Percentiles rank a stretch among this genome's conserved stretches.
These are phyloP conservation scores for Yamadazyma diospyri DNA, from an alignment of 1,139 yeast species.

Conservation along the genomic window DNA sequence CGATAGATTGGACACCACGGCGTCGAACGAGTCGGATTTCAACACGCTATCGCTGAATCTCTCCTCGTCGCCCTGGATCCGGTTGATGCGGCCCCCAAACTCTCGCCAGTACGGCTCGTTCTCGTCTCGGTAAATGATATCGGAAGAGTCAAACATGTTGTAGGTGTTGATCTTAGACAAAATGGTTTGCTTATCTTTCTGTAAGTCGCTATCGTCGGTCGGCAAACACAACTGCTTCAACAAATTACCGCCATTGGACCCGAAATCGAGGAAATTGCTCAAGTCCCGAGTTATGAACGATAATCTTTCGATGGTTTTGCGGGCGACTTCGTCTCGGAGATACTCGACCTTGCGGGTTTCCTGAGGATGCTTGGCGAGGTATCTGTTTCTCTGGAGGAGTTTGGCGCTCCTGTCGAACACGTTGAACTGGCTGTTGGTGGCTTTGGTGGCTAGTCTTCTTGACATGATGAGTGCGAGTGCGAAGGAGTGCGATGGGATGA, in stretches of 20 bases:
- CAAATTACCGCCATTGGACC: slow-evolving; percentile 68
- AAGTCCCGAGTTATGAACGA: slow-evolving; percentile 70
- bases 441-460: slow-evolving; percentile 15
- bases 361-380: slow-evolving; percentile 41
- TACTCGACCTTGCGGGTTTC: slow-evolving; percentile 66
- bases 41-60: slow-evolving; percentile 40
- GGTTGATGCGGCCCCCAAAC: slow-evolving; percentile 41
- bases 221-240: slow-evolving; percentile 33
- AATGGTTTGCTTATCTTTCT: slow-evolving; percentile 52
- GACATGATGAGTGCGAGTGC: too few relatives aligned
- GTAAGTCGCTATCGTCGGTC: slow-evolving; percentile 23
- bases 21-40: slow-evolving; percentile 53
- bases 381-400: slow-evolving; percentile 53
- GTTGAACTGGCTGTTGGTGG: slow-evolving; percentile 32
- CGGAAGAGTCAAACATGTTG: slow-evolving; percentile 67
- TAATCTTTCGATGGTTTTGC: slow-evolving; percentile 68
- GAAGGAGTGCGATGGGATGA: too few relatives aligned
- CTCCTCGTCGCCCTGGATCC: slow-evolving; percentile 69
- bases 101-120: slow-evolving; percentile 30
- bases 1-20: slow-evolving; percentile 69
- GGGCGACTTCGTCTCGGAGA: slow-evolving; percentile 70
- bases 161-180: slow-evolving; percentile 52
- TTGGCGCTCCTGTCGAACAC: slow-evolving; percentile 71
- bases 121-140: slow-evolving; percentile 50
- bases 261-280: slow-evolving; percentile 62